These are phyloP conservation scores for Leptosphaerulina australis DNA, from an alignment of 2,329 filamentous ascomycete species.

Conservation along the genomic window DNA sequence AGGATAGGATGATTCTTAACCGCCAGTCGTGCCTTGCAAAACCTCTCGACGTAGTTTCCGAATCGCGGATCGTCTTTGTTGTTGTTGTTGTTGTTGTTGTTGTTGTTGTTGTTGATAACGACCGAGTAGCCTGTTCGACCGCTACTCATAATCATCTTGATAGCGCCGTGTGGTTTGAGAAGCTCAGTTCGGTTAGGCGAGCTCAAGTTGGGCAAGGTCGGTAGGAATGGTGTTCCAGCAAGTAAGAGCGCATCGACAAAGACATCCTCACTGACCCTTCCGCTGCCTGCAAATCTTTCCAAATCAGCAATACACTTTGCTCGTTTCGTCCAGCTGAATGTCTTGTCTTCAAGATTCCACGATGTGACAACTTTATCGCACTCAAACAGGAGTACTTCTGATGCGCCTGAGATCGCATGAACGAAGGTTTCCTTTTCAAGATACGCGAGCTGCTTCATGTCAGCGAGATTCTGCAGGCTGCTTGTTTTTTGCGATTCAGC, in stretches of 20 bases:
- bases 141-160: slow-evolving; percentile 72
- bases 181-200: slow-evolving; percentile 59
- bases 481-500: not conserved
- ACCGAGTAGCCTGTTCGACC: slow-evolving; percentile 73
- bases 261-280: slow-evolving; percentile 68
- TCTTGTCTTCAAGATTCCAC: slow-evolving; percentile 71
- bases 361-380: slow-evolving; percentile 74
- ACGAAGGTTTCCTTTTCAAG: slow-evolving; percentile 68
- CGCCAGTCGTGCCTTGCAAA: slow-evolving; percentile 81
- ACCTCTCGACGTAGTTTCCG: slow-evolving; percentile 81
- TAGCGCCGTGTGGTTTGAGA: slow-evolving; percentile 72
- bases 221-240: slow-evolving; percentile 79
- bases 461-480: slow-evolving; percentile 23
- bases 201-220: slow-evolving; percentile 79
- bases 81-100: no score
- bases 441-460: slow-evolving; percentile 69
- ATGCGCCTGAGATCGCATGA: slow-evolving; percentile 80
- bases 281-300: slow-evolving; percentile 42
- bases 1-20: slow-evolving; percentile 89
- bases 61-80: slow-evolving; percentile 78
- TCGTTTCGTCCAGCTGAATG: slow-evolving; percentile 69
- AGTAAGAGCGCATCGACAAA: slow-evolving; percentile 86
- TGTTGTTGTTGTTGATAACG: slow-evolving; percentile 79
- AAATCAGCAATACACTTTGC: slow-evolving; percentile 72
- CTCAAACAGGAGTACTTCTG: slow-evolving; percentile 85